Evolutionary conservation across 768 basidiomycete genomes (phyloP), one percentile per base, ranked within the genome.

Genomic region (Tulasnella sp.): DNA sequence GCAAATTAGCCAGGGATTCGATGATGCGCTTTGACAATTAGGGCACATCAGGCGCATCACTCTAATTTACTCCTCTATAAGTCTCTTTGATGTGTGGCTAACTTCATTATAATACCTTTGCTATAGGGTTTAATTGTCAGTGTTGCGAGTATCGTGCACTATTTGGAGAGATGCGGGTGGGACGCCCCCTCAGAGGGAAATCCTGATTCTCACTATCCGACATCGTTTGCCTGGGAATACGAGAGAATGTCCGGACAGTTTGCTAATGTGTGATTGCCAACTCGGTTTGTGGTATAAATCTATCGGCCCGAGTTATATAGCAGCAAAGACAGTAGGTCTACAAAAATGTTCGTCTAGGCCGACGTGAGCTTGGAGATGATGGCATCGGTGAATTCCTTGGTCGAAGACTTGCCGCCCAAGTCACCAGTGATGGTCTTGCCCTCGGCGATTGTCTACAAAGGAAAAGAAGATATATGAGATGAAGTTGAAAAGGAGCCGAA

Each of bases 401-500:
- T 99, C 44, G 91, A 91, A 21, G 97, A 90, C 85, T 93, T 96
- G 58, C 98, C 98, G 31, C 98, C 96, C 80, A 99, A 87, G 86
- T 99, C 98, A 40, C 97, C 94, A 10, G 98, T 99, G 85, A 98
- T 97, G 58, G 88, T 85, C 87, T 94, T 96, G 82, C 98, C 98
- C 87, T 98, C 97, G 24, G 97, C 96, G 84, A 99, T 98, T 44
- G 96, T 99, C 96, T 97, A 81, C 21, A 42, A 79, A 75, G 27
- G 31, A 5, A 34, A 14, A 68, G 68, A 71, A 27, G 77, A n/a
- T 38, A 38, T 16, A 58, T 58, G 80, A 68, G 21, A 74, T 16
- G 77, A 52, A 73, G 42, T 68, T 58, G 38, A 48, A 74, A 73
- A 34, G 34, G 46, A 74, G 42, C 71, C 36, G 9, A 58, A 44